These are phyloP conservation scores for Colletotrichum tropicicola DNA, from an alignment of 2,329 filamentous ascomycete genomes.

Conservation along the genomic window DNA sequence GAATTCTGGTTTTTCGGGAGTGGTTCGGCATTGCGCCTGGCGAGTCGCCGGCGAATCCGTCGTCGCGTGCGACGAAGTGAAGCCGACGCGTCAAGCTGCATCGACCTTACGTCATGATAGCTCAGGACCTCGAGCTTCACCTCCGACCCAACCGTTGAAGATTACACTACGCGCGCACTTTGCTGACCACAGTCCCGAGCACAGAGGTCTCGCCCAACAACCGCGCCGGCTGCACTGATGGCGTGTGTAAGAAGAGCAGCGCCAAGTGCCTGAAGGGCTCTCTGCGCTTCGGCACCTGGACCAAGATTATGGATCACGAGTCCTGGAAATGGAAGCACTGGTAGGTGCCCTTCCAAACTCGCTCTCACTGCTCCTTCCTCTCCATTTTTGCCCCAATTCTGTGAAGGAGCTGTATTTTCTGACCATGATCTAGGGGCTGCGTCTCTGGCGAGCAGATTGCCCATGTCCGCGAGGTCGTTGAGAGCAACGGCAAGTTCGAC, in stretches of 20 bases:
- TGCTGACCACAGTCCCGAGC: conserved; percentile 11
- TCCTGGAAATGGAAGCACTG: conserved; percentile 87
- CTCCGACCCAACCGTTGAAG: background rate
- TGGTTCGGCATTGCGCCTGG: background rate
- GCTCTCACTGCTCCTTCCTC: too few relatives aligned
- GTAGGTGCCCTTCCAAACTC: conserved; percentile 57
- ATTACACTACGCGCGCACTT: background rate
- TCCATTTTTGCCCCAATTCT: too few relatives aligned
- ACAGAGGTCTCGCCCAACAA: conserved; percentile 77
- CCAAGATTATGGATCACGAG: conserved; percentile 69
- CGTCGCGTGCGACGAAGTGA: background rate
- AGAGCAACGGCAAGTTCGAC: conserved; percentile 59
- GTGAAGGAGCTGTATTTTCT: too few relatives aligned
- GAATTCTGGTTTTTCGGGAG: background rate
- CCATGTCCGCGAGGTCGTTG: conserved; percentile 69
- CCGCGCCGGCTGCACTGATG: conserved; percentile 79
- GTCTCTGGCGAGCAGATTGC: conserved; percentile 79
- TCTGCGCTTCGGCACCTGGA: conserved; percentile 79
- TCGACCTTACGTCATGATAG: conserved; percentile 17
- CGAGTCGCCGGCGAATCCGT: background rate
- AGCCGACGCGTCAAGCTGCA: conserved; percentile 13
- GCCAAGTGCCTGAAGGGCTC: conserved; percentile 83
- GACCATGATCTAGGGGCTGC: conserved; percentile 74
- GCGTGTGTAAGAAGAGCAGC: conserved; percentile 74
- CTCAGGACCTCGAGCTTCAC: background rate